Percentiles rank a stretch among this genome's conserved stretches.
phyloP scores from a whole-genome alignment of 805 yeast species.

The Metschnikowia cerradonensis region DNA sequence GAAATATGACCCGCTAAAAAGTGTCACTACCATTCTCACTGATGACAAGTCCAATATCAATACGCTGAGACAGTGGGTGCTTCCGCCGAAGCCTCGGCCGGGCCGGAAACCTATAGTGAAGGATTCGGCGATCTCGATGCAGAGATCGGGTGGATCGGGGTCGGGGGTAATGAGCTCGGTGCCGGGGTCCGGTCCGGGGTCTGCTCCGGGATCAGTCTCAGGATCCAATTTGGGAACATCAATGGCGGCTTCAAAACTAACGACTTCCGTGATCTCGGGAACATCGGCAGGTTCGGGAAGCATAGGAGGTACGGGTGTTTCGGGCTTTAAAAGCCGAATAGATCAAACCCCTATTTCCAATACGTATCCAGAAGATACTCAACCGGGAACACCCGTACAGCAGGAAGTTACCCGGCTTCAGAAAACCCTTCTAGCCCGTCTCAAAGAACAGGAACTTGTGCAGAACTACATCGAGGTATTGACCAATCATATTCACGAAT shows the following conservation, averaged over 20 bases:
- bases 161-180: neutral
- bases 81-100: constrained; percentile 82
- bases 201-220: neutral
- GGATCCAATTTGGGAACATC: neutral
- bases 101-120: constrained; percentile 47
- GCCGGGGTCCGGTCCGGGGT: neutral
- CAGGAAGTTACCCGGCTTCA: constrained; percentile 25
- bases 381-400: neutral
- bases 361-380: no score
- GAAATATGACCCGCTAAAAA: constrained; percentile 14
- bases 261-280: no score
- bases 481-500: constrained; percentile 40
- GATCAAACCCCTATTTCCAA: no score
- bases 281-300: neutral
- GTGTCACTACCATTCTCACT: constrained; percentile 2
- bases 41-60: constrained; percentile 28
- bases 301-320: no score
- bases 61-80: constrained; percentile 77
- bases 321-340: no score
- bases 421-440: constrained; percentile 30
- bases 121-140: neutral
- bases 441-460: constrained; percentile 42
- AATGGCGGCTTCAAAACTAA: neutral
- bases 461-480: constrained; percentile 40
- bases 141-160: no score